phyloP scores from a whole-genome alignment of 192 early-diverging fungal genomes.

The Gonapodya prolifera region DNA sequence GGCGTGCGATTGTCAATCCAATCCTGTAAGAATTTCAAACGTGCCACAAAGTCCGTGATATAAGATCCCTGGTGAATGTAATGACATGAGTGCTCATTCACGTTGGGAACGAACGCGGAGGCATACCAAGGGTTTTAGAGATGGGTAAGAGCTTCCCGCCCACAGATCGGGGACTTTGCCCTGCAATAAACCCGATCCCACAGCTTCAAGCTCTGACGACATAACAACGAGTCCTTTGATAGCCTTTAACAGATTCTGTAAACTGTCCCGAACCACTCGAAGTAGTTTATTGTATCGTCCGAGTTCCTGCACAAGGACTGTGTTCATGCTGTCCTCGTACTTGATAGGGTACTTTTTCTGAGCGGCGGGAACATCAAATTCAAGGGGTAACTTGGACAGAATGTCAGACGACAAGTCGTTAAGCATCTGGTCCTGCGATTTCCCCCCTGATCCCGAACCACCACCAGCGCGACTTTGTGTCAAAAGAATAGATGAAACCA shows the following conservation, averaged over 20 bases:
- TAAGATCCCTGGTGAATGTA: not conserved
- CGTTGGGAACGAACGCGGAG: too few relatives aligned
- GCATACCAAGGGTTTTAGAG: slow-evolving; percentile 40
- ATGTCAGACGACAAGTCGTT: slow-evolving; percentile 38
- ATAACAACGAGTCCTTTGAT: slow-evolving; percentile 49
- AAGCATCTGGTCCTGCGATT: not conserved
- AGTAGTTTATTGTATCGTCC: slow-evolving; percentile 50
- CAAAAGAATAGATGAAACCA: slow-evolving; percentile 36
- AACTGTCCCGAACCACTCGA: slow-evolving; percentile 33
- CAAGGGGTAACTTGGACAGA: slow-evolving; percentile 12
- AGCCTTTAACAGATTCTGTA: slow-evolving; percentile 52
- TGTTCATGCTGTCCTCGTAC: slow-evolving; percentile 52
- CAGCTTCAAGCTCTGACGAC: slow-evolving; percentile 47
- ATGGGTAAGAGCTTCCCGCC: slow-evolving; percentile 47
- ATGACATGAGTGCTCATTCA: not conserved
- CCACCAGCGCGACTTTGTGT: slow-evolving; percentile 19
- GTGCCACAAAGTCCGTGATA: slow-evolving; percentile 27
- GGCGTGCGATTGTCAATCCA: slow-evolving; percentile 35
- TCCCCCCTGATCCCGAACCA: slow-evolving; percentile 5
- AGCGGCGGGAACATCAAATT: slow-evolving; percentile 21
- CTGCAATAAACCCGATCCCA: slow-evolving; percentile 42
- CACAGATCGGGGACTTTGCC: slow-evolving; percentile 41
- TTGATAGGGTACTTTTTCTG: slow-evolving; percentile 38
- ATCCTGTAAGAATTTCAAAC: slow-evolving; percentile 40
- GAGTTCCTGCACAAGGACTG: slow-evolving; percentile 52